phyloP scores from a whole-genome alignment of 164 flowering plant genomes.

The Macadamia tetraphylla region DNA sequence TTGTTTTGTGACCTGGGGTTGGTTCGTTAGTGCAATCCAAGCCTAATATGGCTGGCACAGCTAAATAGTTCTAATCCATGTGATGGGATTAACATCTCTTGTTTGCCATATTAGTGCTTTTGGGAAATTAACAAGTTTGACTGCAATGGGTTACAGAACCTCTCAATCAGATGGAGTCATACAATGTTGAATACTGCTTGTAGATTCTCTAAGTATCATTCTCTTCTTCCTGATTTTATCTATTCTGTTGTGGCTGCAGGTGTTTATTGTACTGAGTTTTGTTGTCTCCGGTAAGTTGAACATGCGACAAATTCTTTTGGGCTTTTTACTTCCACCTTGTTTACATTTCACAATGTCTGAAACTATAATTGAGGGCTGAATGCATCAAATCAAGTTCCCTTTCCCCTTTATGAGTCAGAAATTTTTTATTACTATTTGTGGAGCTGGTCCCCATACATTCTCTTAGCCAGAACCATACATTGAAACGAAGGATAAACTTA shows the following conservation, averaged over 20 bases:
- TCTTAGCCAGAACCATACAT: no score
- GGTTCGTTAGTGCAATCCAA: no score
- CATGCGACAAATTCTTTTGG: no score
- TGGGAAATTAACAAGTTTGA: background rate
- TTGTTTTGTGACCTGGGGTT: no score
- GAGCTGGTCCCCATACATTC: no score
- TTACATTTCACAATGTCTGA: no score
- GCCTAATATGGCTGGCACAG: no score
- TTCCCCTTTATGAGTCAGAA: background rate
- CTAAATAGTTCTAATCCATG: no score
- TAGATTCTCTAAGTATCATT: background rate
- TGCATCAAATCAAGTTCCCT: background rate
- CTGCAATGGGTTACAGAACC: background rate
- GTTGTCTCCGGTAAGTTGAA: slow-evolving; percentile 47
- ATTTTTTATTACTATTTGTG: no score
- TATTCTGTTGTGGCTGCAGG: slow-evolving; percentile 33
- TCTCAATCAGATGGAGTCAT: background rate
- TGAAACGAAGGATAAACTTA: no score
- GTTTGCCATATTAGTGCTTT: background rate
- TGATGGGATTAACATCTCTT: background rate
- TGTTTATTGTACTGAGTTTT: slow-evolving; percentile 35
- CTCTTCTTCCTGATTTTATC: background rate
- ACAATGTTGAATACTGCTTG: background rate
- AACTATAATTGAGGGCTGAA: no score
- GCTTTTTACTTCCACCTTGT: no score